A percentile compares a stretch with the other conserved stretches of the same genome.
phyloP scores from a whole-genome alignment of 768 basidiomycete genomes.

The Calvatia gigantea region DNA sequence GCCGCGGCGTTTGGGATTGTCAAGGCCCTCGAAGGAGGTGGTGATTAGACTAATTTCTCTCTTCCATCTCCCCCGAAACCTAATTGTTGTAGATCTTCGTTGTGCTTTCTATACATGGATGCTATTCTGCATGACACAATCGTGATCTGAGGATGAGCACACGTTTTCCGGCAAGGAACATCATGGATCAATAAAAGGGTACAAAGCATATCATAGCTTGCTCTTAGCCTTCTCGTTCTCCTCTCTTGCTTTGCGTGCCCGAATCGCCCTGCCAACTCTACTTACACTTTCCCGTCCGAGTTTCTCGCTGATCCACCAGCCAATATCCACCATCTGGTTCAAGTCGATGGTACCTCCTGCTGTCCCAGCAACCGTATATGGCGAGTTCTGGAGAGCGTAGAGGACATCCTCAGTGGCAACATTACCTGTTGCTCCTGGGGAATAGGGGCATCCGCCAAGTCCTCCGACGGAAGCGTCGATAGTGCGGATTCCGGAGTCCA shows the following conservation, averaged over 20 bases:
- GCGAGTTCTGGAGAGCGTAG: constrained; percentile 71
- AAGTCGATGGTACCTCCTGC: constrained; percentile 49
- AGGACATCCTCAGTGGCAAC: constrained; percentile 92
- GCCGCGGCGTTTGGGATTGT: constrained; percentile 60
- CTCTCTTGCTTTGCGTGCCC: constrained; percentile 45
- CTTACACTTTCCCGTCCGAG: constrained; percentile 71
- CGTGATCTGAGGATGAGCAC: not conserved
- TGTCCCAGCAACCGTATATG: constrained; percentile 49
- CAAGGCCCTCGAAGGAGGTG: constrained; percentile 37
- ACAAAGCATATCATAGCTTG: constrained; percentile 2
- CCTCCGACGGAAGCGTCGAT: constrained; percentile 86
- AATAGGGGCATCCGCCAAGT: constrained; percentile 93
- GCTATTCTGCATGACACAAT: not conserved
- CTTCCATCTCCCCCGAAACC: not conserved
- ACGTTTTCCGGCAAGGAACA: not conserved
- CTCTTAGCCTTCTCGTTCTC: constrained; percentile 10
- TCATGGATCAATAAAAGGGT: not conserved
- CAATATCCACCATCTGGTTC: constrained; percentile 67
- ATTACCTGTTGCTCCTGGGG: constrained; percentile 94
- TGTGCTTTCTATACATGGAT: not conserved
- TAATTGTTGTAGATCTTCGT: not conserved
- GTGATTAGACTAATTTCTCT: not conserved
- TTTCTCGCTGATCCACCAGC: constrained; percentile 75
- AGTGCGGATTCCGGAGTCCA: constrained; percentile 72
- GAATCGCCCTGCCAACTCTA: constrained; percentile 70